Percentiles rank a stretch among this genome's conserved stretches.
Conservation (phyloP, 257 asterid species). For the Agastache rugosa region DNA sequence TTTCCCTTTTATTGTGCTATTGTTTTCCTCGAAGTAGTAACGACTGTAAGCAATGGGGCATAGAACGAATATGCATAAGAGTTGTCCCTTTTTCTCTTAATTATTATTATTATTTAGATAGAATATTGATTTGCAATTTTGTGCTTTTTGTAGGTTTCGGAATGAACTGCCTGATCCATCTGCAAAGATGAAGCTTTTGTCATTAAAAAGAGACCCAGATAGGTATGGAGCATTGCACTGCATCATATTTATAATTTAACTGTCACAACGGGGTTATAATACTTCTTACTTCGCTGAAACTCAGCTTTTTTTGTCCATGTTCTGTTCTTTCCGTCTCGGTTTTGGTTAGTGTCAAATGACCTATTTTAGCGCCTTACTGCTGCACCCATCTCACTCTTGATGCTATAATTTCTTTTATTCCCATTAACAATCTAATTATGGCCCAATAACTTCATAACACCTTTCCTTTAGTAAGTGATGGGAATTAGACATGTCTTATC, state of each 20-base stretch:
- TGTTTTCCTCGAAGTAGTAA: neutral
- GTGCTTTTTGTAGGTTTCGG: constrained; percentile 72
- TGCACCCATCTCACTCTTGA: neutral
- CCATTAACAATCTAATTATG: neutral
- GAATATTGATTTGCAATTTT: constrained; percentile 34
- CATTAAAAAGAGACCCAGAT: constrained; percentile 79
- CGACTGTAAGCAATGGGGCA: no score
- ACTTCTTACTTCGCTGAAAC: constrained; percentile 13
- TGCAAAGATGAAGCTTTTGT: constrained; percentile 90
- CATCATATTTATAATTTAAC: constrained; percentile 11
- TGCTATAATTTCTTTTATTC: constrained; percentile 6
- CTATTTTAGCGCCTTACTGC: neutral
- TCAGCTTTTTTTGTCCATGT: neutral
- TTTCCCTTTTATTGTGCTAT: constrained; percentile 8
- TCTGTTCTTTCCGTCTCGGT: constrained; percentile 10
- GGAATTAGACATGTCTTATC: neutral
- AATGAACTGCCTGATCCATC: constrained; percentile 98
- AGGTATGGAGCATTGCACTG: constrained; percentile 54
- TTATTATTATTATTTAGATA: neutral
- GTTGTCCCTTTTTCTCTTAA: neutral
- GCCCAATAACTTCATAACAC: neutral
- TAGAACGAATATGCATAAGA: no score
- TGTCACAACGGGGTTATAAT: neutral
- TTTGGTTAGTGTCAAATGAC: neutral
- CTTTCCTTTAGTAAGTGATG: neutral